These are phyloP conservation scores for Ogataea paradorogensis DNA, from an alignment of 805 yeast species.

Conservation along the genomic window DNA sequence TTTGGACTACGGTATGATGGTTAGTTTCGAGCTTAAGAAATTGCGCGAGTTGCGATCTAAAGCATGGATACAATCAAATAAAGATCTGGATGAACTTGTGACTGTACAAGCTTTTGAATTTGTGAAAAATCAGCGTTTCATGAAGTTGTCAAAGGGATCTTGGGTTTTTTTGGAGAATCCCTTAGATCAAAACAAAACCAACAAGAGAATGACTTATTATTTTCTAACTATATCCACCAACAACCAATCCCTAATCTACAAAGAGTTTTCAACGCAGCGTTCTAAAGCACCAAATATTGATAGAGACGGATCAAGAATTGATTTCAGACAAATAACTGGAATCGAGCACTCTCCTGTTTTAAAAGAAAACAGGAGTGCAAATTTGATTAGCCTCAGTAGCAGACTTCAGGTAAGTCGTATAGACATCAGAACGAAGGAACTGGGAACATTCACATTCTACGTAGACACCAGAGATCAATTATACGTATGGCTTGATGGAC, in stretches of 20 bases:
- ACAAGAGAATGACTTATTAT: slow-evolving; percentile 34
- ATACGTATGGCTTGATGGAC: slow-evolving; percentile 76
- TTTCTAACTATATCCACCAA: slow-evolving; percentile 67
- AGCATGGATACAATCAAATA: slow-evolving; percentile 45
- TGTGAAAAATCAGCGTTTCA: slow-evolving; percentile 71
- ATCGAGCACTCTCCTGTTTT: slow-evolving; percentile 52
- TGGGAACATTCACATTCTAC: slow-evolving; percentile 51
- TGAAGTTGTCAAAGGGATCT: slow-evolving; percentile 69
- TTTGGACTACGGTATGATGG: slow-evolving; percentile 46
- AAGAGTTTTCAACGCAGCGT: slow-evolving; percentile 51
- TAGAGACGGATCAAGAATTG: slow-evolving; percentile 51
- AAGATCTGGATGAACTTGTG: slow-evolving; percentile 48
- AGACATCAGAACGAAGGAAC: slow-evolving; percentile 18
- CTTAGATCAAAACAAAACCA: slow-evolving; percentile 14
- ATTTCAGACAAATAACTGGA: slow-evolving; percentile 47
- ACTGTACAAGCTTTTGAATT: slow-evolving; percentile 61
- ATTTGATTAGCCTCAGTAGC: slow-evolving; percentile 55
- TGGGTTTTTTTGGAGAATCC: slow-evolving; percentile 76
- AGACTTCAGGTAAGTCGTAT: slow-evolving; percentile 36
- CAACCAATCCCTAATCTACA: slow-evolving; percentile 55
- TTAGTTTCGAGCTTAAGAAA: slow-evolving; percentile 49
- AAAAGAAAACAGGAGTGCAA: slow-evolving; percentile 34
- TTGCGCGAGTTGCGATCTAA: slow-evolving; percentile 37
- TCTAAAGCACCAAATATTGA: slow-evolving; percentile 54
- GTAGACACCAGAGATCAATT: slow-evolving; percentile 68